phyloP scores from a whole-genome alignment of 1,139 yeast genomes.

The Arxiozyma telluris region DNA sequence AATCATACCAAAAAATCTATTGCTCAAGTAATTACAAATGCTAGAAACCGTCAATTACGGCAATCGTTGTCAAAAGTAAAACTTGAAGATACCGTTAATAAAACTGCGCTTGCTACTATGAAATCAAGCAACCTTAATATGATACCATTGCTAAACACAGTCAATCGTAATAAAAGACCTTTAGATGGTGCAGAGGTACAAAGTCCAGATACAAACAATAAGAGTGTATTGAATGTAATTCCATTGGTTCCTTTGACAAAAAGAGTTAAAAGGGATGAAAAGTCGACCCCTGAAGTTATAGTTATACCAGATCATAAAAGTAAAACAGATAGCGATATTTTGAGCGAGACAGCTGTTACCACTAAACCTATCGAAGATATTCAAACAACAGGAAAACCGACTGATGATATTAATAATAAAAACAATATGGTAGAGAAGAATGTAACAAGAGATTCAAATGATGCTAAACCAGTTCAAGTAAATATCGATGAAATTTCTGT shows the following conservation, averaged over 20 bases:
- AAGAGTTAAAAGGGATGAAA: neutral
- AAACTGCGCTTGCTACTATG: neutral
- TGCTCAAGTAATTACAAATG: conserved; percentile 56
- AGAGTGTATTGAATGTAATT: neutral
- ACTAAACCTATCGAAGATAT: neutral
- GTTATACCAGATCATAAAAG: neutral
- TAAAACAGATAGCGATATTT: neutral
- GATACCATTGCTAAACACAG: neutral
- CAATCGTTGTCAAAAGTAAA: conserved; percentile 11
- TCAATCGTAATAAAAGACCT: neutral
- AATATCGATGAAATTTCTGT: neutral
- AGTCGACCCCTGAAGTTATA: neutral
- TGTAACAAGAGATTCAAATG: neutral
- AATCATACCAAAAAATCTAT: conserved; percentile 39
- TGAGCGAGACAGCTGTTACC: neutral
- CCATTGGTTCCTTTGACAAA: neutral
- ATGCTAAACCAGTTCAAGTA: neutral
- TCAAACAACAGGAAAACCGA: neutral
- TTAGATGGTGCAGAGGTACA: neutral
- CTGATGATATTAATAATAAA: neutral
- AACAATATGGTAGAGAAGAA: neutral
- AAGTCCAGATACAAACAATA: neutral
- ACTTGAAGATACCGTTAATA: conserved; percentile 10
- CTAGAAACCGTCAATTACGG: conserved; percentile 30
- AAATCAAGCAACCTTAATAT: conserved; percentile 1